Evolutionary conservation across 768 basidiomycete species (phyloP).

Genomic region (Russula sp.): DNA sequence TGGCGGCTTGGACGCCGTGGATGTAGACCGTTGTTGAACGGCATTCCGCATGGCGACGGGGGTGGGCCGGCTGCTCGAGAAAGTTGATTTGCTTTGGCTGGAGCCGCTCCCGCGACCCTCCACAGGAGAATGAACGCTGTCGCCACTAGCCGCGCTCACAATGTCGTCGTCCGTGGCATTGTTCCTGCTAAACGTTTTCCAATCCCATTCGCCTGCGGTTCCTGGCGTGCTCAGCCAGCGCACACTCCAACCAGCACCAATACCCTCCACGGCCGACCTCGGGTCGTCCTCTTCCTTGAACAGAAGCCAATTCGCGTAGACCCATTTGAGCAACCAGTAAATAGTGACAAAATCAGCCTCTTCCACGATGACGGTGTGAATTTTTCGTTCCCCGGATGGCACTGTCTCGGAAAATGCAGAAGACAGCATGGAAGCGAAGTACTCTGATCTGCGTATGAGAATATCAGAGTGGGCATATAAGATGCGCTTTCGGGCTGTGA

Average conservation of each 20-base stretch:
- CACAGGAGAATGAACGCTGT: conserved; percentile 31
- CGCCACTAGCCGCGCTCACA: conserved; percentile 46
- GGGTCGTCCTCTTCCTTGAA: conserved; percentile 69
- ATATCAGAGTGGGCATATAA: conserved; percentile 79
- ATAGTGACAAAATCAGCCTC: conserved; percentile 74
- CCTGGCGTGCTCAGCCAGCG: conserved; percentile 41
- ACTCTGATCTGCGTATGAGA: conserved; percentile 64
- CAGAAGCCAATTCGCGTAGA: conserved; percentile 67
- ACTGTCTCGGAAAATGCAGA: conserved; percentile 62
- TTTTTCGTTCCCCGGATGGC: conserved; percentile 42
- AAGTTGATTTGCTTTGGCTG: conserved; percentile 19
- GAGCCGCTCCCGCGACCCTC: conserved; percentile 16
- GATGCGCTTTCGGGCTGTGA: conserved; percentile 58
- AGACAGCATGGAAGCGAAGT: conserved; percentile 67
- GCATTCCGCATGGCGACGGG: not conserved
- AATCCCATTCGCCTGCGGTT: conserved; percentile 55
- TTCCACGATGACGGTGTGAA: conserved; percentile 63
- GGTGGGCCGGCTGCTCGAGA: conserved; percentile 2
- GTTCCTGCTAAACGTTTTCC: conserved; percentile 51
- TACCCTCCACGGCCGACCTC: conserved; percentile 55
- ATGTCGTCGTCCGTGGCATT: conserved; percentile 32
- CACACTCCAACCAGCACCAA: conserved; percentile 60
- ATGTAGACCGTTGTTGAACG: conserved; percentile 4
- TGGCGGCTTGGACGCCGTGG: conserved; percentile 1
- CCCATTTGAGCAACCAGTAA: conserved; percentile 72